A percentile compares a stretch with the other conserved stretches of the same genome.
Evolutionary conservation across 768 basidiomycete species (phyloP).

Genomic region (Postia placenta): DNA sequence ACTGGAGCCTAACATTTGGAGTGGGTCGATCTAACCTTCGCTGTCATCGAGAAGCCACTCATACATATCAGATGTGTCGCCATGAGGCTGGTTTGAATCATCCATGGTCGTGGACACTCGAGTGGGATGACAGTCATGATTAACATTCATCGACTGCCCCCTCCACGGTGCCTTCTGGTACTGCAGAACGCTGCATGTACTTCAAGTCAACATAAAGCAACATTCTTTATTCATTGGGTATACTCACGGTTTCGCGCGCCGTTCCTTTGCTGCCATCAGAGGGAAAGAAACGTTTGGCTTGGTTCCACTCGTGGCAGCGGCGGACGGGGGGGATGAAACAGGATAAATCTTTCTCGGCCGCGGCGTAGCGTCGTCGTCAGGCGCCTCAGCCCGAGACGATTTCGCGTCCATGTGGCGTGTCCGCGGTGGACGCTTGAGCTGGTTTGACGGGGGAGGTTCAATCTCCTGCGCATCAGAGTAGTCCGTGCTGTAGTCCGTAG

Average conservation of each 20-base stretch:
- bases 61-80: too few relatives aligned
- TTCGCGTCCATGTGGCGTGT: background rate
- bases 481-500: background rate
- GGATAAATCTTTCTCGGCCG: background rate
- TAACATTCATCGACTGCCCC: too few relatives aligned
- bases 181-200: too few relatives aligned
- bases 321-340: background rate
- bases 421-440: background rate
- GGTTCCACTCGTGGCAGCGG: background rate
- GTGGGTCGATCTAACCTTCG: too few relatives aligned
- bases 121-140: too few relatives aligned
- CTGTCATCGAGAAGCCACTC: too few relatives aligned
- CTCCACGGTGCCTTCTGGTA: too few relatives aligned
- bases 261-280: background rate
- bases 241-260: background rate
- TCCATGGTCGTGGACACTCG: too few relatives aligned
- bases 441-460: background rate
- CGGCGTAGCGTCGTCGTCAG: conserved; percentile 1
- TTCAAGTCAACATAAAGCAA: too few relatives aligned
- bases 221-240: background rate
- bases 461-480: background rate
- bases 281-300: background rate
- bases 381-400: background rate
- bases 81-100: too few relatives aligned
- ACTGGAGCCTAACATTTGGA: too few relatives aligned